Conservation (phyloP, 306 rosid species). For the Acacia crassicarpa region DNA sequence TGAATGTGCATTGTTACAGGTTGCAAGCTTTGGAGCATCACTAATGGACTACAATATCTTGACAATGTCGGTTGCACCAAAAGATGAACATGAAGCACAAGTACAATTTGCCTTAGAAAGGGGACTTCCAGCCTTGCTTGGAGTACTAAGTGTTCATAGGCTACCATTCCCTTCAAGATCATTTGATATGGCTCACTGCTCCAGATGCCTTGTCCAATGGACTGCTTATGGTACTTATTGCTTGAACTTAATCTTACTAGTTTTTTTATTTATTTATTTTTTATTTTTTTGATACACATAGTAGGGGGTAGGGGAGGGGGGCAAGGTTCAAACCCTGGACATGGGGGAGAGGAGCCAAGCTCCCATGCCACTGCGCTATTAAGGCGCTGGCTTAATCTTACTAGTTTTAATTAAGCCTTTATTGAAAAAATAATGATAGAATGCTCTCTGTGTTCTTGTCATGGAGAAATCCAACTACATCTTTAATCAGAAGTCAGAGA, state of each 20-base stretch:
- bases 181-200: constrained; percentile 68
- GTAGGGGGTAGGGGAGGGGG: too few species aligned
- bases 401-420: neutral
- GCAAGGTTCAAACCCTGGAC: too few species aligned
- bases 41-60: constrained; percentile 45
- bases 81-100: constrained; percentile 58
- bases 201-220: constrained; percentile 67
- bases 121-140: constrained; percentile 70
- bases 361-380: too few species aligned
- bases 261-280: too few species aligned
- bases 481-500: neutral
- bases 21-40: constrained; percentile 69
- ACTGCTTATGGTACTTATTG: constrained; percentile 46
- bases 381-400: constrained; percentile 23
- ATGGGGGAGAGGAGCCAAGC: too few species aligned
- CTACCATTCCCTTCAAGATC: constrained; percentile 59
- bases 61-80: constrained; percentile 64
- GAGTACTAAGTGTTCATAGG: constrained; percentile 52
- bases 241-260: constrained; percentile 22
- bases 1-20: constrained; percentile 34
- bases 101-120: constrained; percentile 63
- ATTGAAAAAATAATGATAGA: neutral
- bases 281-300: too few species aligned
- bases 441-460: neutral
- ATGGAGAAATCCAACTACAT: neutral